These are phyloP conservation scores for Straminergon stramineum DNA, from an alignment of 225 moss, liverwort and hornwort genomes.

Conservation along the genomic window DNA sequence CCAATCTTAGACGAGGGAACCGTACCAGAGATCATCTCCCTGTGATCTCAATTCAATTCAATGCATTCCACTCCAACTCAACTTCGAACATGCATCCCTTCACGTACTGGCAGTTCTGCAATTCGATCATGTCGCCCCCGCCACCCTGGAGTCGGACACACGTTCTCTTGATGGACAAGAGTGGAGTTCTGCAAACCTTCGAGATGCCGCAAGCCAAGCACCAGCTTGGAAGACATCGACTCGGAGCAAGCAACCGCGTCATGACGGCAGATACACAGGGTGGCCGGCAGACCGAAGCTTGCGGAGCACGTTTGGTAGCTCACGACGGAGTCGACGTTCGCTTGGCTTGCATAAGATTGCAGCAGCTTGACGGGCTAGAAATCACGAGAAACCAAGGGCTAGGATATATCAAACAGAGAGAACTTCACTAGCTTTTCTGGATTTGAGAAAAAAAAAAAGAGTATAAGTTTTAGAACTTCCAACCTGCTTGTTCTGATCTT, in stretches of 20 bases:
- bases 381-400: background rate
- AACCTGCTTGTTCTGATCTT: background rate
- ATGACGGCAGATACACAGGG: background rate
- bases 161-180: background rate
- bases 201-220: background rate
- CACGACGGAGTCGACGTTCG: background rate
- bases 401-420: background rate
- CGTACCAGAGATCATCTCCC: background rate
- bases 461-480: background rate
- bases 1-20: background rate
- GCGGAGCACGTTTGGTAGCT: background rate
- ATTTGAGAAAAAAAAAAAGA: background rate
- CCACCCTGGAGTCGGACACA: background rate
- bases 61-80: background rate
- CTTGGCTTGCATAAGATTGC: background rate
- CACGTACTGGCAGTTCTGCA: background rate
- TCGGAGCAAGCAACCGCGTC: background rate
- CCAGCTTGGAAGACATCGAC: background rate
- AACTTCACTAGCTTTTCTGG: background rate
- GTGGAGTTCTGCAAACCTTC: background rate
- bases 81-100: background rate
- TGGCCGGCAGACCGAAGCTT: background rate
- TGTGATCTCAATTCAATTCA: background rate
- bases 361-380: background rate
- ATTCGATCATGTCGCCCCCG: background rate